Percentiles rank a stretch among this genome's conserved stretches.
Conservation (phyloP, 306 rosid species). For the Ammopiptanthus mongolicus region DNA sequence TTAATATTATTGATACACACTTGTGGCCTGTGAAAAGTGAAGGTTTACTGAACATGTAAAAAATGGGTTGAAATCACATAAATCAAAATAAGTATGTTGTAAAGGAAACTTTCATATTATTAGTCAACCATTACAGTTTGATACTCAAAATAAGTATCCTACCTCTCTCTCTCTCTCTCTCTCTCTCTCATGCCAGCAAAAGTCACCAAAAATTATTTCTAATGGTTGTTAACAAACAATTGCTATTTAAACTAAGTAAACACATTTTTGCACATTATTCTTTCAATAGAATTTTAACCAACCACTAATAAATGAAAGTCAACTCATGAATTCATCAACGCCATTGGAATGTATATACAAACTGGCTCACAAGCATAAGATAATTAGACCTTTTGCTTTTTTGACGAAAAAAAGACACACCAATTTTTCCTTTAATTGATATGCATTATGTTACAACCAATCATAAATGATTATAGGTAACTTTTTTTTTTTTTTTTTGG, state of each 20-base stretch:
- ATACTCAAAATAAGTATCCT: background rate
- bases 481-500: too few species aligned
- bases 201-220: background rate
- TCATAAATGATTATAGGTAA: too few species aligned
- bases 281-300: background rate
- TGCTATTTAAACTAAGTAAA: background rate
- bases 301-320: background rate
- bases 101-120: background rate
- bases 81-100: background rate
- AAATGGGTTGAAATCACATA: background rate
- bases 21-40: background rate
- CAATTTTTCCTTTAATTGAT: too few species aligned
- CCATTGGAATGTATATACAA: background rate
- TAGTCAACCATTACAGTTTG: background rate
- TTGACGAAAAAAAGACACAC: too few species aligned
- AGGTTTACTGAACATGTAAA: background rate
- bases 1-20: background rate
- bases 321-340: background rate
- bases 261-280: background rate
- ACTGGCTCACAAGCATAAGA: background rate
- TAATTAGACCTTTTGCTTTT: background rate
- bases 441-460: too few species aligned
- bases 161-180: background rate
- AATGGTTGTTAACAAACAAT: background rate
- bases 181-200: background rate